Evolutionary conservation across 2,329 filamentous ascomycete species (phyloP).

Genomic region (Harringtonia aguacate): DNA sequence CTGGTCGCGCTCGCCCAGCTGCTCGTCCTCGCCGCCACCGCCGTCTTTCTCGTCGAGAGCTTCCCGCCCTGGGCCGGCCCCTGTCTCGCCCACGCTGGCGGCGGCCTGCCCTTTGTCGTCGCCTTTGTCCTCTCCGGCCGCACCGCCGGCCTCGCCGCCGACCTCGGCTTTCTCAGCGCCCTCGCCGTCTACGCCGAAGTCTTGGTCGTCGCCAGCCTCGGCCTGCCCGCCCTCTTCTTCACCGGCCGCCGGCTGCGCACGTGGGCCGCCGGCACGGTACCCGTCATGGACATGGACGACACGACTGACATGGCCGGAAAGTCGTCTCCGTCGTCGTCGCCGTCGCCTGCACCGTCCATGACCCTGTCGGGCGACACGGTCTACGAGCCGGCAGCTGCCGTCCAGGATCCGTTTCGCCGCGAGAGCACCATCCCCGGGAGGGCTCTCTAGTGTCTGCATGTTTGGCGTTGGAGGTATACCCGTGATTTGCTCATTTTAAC

Average conservation of each 20-base stretch:
- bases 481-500: no score
- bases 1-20: constrained; percentile 20
- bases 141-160: constrained; percentile 17
- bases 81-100: constrained; percentile 22
- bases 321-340: neutral
- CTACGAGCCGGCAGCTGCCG: neutral
- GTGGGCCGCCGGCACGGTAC: constrained; percentile 18
- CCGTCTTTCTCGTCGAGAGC: constrained; percentile 22
- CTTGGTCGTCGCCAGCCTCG: constrained; percentile 19
- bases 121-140: constrained; percentile 19
- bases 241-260: constrained; percentile 16
- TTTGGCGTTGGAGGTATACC: no score
- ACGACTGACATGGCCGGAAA: neutral
- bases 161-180: constrained; percentile 16
- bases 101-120: constrained; percentile 19
- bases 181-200: constrained; percentile 21
- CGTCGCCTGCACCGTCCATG: no score
- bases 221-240: constrained; percentile 18
- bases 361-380: neutral
- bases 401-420: no score
- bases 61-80: constrained; percentile 21
- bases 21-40: constrained; percentile 16
- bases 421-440: constrained; percentile 1
- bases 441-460: neutral
- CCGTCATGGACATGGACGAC: neutral